A percentile compares a stretch with the other conserved stretches of the same genome.
Evolutionary conservation across 1,284 basidiomycete genomes (phyloP).

Genomic region (Naganishia sp.): DNA sequence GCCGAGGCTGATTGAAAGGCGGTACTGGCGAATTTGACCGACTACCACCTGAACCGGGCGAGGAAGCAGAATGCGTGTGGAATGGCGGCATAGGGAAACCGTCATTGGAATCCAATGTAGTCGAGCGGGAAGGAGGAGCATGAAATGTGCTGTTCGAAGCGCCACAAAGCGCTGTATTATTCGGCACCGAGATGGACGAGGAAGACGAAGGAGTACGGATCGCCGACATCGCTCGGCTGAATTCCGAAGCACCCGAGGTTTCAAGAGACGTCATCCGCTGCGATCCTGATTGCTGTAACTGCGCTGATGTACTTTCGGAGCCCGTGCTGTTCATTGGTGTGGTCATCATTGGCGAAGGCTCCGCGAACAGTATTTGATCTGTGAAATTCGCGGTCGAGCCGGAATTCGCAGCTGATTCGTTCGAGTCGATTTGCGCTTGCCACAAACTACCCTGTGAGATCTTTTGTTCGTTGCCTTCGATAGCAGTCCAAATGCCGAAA

Average conservation of each 20-base stretch:
- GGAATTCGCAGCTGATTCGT: neutral
- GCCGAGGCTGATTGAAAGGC: slow-evolving; percentile 10
- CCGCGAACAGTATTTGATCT: slow-evolving; percentile 3
- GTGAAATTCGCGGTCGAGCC: neutral
- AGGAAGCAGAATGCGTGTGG: slow-evolving; percentile 4
- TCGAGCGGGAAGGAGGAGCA: slow-evolving; percentile 2
- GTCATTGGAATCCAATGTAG: slow-evolving; percentile 7
- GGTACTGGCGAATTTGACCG: slow-evolving; percentile 20
- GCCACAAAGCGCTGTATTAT: slow-evolving; percentile 8
- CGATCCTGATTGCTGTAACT: neutral
- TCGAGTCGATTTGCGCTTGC: slow-evolving; percentile 15
- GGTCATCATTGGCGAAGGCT: neutral
- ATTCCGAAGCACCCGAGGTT: slow-evolving; percentile 25
- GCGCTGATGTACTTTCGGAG: neutral
- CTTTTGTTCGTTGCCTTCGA: neutral
- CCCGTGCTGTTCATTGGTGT: neutral
- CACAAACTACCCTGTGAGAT: neutral
- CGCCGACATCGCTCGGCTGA: slow-evolving; percentile 30
- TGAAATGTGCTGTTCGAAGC: neutral
- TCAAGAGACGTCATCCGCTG: slow-evolving; percentile 10
- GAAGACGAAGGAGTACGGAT: slow-evolving; percentile 24
- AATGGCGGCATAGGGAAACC: slow-evolving; percentile 12
- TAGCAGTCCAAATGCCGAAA: slow-evolving; percentile 18
- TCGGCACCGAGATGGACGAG: slow-evolving; percentile 1
- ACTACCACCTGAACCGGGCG: slow-evolving; percentile 12